Percentiles rank a stretch among this genome's conserved stretches.
Evolutionary conservation across 805 yeast species (phyloP).

Genomic region (Starmerella vitae): DNA sequence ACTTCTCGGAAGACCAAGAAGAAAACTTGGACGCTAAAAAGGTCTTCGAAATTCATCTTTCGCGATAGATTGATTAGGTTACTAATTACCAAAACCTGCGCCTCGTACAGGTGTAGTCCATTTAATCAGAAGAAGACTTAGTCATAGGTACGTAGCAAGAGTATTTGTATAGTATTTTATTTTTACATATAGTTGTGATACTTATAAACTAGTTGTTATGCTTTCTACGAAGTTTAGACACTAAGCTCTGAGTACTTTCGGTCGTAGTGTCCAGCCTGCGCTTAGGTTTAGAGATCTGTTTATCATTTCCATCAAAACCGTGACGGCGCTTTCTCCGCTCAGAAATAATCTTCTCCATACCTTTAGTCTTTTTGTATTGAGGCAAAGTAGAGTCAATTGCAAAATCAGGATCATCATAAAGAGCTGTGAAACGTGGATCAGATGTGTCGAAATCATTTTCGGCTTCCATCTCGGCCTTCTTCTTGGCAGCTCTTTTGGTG

Average conservation of each 20-base stretch:
- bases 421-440: conserved; percentile 75
- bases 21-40: conserved; percentile 59
- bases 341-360: conserved; percentile 69
- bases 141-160: no score
- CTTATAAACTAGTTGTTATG: neutral
- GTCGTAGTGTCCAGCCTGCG: neutral
- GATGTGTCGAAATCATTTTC: conserved; percentile 49
- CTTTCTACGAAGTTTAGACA: conserved; percentile 10
- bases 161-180: no score
- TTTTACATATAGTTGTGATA: neutral
- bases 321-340: conserved; percentile 39
- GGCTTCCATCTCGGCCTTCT: conserved; percentile 35
- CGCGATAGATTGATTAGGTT: no score
- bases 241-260: conserved; percentile 2
- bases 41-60: conserved; percentile 23
- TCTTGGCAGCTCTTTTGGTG: conserved; percentile 31
- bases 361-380: conserved; percentile 76
- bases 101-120: no score
- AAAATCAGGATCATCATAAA: conserved; percentile 73
- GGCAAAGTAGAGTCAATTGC: conserved; percentile 90
- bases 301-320: neutral
- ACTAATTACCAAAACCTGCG: no score
- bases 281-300: neutral
- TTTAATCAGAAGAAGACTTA: no score
- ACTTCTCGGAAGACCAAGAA: conserved; percentile 84